Evolutionary conservation across 1,284 basidiomycete genomes (phyloP), one percentile per base, ranked within the genome.

Genomic region (Puccinia brachypodii): DNA sequence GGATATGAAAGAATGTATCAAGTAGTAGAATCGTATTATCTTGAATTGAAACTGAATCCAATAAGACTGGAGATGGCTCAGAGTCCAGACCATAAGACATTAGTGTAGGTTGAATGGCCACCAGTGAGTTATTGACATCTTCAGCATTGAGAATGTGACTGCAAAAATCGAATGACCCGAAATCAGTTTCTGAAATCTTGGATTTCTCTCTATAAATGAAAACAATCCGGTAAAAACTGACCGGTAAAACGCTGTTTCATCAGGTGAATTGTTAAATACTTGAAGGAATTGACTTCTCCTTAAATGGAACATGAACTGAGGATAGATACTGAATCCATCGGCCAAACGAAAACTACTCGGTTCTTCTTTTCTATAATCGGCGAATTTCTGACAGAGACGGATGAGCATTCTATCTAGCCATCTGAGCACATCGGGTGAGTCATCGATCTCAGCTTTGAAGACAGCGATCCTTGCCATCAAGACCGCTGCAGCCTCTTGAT

Each of bases 271-370:
- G 89, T 99, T 99, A 88, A 99, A 99, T 80, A 99, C 96, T 88
- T 99, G 97, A 87, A 99, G 89, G 89, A 99, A 99, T 88, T 99
- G 96, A 89, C 93, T 95, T 86, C 97, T 89, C 82, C 97, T 91
- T 83, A 99, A 88, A 88, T 99, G 97, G 92, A 99, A 99, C 97
- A 99, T 99, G 89, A 99, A 99, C 87, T 99, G 97, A 44, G 97
- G 97, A 88, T 99, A 99, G 85, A 99, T 99, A 87, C 93, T 95
- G 88, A 99, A 99, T 87, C 96, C 96, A 85, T 98, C 95, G 83
- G 91, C 90, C 84, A 99, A 89, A 83, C 95, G 90, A 90, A 99
- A 99, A 87, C 92, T 94, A 73, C 92, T 91, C 3, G 96, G 94
- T 86, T 99, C 97, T 88, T 99, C 97, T 88, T 99, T 99, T 85